Base-by-base conservation (phyloP, 129 eudicot species). In the Artemisia argyi region DNA sequence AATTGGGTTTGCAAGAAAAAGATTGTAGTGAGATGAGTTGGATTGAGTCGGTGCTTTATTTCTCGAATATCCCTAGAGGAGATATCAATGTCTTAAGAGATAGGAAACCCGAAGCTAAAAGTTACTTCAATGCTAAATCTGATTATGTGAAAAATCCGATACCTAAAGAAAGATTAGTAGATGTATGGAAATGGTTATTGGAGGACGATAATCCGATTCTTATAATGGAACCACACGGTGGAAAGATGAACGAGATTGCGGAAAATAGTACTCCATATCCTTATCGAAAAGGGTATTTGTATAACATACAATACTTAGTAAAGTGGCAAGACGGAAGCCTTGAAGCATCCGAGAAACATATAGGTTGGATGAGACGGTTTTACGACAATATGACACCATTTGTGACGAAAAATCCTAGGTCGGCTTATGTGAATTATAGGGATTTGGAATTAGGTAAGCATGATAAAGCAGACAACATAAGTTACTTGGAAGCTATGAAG, bases 11-110 rank as follows among this genome's bases (percentile, higher is more conserved):
- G 42, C 68, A 16, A 17, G 51, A 32, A 39, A 63, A 35, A 6
- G 50, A 63, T 42, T 63, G 68, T 3, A 63, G 12, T 3, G 68
- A 63, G 1, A 63, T 63, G 68, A 63, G 68, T 63, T 63, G 68
- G 68, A 63, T 63, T 8, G 22, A 63, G 6, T 63, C 68, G 0
- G 14, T 63, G 7, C 51, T 63, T 16, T 63, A 63, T 63, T 63
- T 32, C 42, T 18, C 13, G 0, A 1, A 3, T 35, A 15, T 32
- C 12, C 50, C 50, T 3, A 63, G 3, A 62, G 67, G 22, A 16
- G 51, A 17, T 63, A n/a, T 35, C 1, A 49, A 63, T 9, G 26
- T 16, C 4, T 14, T 63, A 1, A 35, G 4, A 7, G 51, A 63
- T 32, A 63, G 68, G 8, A 39, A 39, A n/a, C 52, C 68, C 0